Base-by-base conservation (phyloP, 768 basidiomycete genomes). In the Trametes villosa region DNA sequence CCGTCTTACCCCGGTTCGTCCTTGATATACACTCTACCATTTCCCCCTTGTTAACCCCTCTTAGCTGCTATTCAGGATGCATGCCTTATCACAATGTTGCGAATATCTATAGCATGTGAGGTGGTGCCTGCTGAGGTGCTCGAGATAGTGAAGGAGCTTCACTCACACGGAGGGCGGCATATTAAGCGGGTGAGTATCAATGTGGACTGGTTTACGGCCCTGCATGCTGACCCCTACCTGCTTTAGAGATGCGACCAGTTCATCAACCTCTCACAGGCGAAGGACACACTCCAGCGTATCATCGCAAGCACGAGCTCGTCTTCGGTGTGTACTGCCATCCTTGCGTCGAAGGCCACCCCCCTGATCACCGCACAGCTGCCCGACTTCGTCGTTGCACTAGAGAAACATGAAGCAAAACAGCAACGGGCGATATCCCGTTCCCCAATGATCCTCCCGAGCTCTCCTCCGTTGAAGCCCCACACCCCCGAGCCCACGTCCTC, bases 1-100 rank as follows among this genome's bases (percentile, higher is more conserved):
- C 57, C 65, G 15, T 68, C 66, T 2, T 81, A 78, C 65, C 67
- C 78, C 50, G 69, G 87, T 86, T 63, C 68, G 83, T 72, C 42
- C 46, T 26, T 24, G 1, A 24, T 0, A 50, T 53, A 15, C 24
- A 49, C 42, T 57, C 9, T 4, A 2, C 12, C 12, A 36, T 18
- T 18, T 15, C 15, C n/a, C 4, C 26, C 24, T 7, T 2, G 9
- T 27, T 4, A 3, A 46, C n/a, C 31, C 48, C 22, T 46, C 17
- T 24, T 62, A 93, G 91, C 82, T 33, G 77, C 86, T 29, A 83
- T 93, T 9, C 88, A 90, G 69, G 92, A 94, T 59, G 85, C 85
- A 4, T 85, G 84, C 60, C 73, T 94, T 30, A 70, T 93, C 31
- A 80, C 86, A 3, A 89, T 94, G 86, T 72, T 92, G 34, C 81